Evolutionary conservation across 2,329 filamentous ascomycete species (phyloP).

Genomic region (Thelonectria blattea): DNA sequence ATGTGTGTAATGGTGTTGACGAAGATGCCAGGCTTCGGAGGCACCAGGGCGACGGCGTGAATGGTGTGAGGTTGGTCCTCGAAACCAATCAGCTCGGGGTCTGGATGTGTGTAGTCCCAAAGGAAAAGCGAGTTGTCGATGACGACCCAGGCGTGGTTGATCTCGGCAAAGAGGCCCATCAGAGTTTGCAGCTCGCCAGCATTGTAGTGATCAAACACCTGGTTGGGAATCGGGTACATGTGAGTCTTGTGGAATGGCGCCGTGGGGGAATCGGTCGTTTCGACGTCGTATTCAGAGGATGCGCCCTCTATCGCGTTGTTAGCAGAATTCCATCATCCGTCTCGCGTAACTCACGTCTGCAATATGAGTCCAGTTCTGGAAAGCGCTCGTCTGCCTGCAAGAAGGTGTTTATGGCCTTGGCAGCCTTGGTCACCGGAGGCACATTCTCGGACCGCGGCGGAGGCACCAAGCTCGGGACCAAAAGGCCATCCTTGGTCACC

Average conservation of each 20-base stretch:
- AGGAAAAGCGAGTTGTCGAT: slow-evolving; percentile 96
- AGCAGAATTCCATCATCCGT: slow-evolving; percentile 27
- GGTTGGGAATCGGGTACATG: slow-evolving; percentile 88
- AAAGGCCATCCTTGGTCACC: slow-evolving; percentile 38
- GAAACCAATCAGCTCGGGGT: slow-evolving; percentile 88
- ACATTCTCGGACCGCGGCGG: slow-evolving; percentile 56
- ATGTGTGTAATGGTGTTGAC: slow-evolving; percentile 84
- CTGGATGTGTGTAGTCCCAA: slow-evolving; percentile 96
- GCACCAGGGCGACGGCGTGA: slow-evolving; percentile 85
- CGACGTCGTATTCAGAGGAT: slow-evolving; percentile 89
- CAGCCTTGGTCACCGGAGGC: slow-evolving; percentile 79
- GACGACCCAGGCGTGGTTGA: slow-evolving; percentile 93
- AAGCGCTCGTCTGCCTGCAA: slow-evolving; percentile 79
- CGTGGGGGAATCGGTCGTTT: slow-evolving; percentile 72
- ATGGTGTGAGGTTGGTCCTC: slow-evolving; percentile 90
- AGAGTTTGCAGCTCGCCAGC: slow-evolving; percentile 83
- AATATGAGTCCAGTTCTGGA: slow-evolving; percentile 87
- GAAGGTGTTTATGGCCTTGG: slow-evolving; percentile 80
- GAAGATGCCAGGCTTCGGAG: slow-evolving; percentile 87
- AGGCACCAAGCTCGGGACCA: slow-evolving; percentile 44
- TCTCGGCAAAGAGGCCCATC: slow-evolving; percentile 93
- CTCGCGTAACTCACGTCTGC: slow-evolving; percentile 71
- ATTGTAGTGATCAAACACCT: slow-evolving; percentile 92
- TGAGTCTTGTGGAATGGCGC: slow-evolving; percentile 87
- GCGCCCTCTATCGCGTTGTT: slow-evolving; percentile 72